Evolutionary conservation across 1,139 yeast species (phyloP), one percentile per base, ranked within the genome.

Genomic region (Candida smagusa): DNA sequence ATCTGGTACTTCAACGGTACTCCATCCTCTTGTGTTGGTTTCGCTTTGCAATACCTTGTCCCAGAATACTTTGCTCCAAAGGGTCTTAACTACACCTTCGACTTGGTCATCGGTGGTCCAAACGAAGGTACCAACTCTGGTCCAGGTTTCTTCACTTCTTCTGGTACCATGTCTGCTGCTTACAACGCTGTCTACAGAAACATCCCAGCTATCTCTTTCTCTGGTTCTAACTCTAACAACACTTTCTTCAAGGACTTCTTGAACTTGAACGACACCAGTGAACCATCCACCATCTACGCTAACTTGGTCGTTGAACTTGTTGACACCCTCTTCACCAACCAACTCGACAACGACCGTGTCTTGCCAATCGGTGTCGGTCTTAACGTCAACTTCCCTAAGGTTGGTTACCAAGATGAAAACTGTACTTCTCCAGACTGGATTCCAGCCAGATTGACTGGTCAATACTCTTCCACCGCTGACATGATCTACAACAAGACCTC

Each of bases 1-100:
- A 56, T 71, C 48, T 71, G 76, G 76, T 71, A 71, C 54, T 68
- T 69, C 59, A 68, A 70, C 47, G 76, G 74, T 49, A 70, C 77
- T 22, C 76, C 77, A 34, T 70, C 72, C 16, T 56, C 72, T 13
- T 58, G 64, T 50, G 68, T 69, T 36, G 68, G 72, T 22, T 70
- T 71, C 43, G 74, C 63, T 29, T 56, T 70, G 47, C 59, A 60
- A 40, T 68, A 69, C 50, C 66, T 71, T 28, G 50, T 67, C 40
- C 76, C 77, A 36, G 57, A 51, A 34, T 55, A 56, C 56, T 69
- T 67, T 49, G 46, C 46, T 37, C 40, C 41, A 38, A 48, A 53
- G 42, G 35, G 34, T 28, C 52, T 56, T 40, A 60, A 64, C 50
- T 31, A 48, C 35, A 45, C 63, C 28, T 50, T 68, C 38, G 77